These are phyloP conservation scores for Botrytis fragariae DNA, from an alignment of 2,329 filamentous ascomycete genomes.

Conservation along the genomic window DNA sequence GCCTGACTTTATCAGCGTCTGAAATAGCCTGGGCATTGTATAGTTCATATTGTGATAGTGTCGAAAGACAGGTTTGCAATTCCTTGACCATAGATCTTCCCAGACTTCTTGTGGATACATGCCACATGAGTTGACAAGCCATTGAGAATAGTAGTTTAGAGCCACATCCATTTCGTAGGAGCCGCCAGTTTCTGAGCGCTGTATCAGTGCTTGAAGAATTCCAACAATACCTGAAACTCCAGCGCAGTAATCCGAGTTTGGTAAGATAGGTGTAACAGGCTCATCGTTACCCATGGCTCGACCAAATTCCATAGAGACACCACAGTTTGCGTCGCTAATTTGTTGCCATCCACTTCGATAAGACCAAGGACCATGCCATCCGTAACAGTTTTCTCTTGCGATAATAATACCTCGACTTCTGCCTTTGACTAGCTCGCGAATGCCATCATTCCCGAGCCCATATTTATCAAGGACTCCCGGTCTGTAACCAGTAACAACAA, in stretches of 20 bases:
- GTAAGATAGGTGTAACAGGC: constrained; percentile 45
- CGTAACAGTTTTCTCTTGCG: constrained; percentile 47
- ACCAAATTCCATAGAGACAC: constrained; percentile 48
- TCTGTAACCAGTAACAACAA: constrained; percentile 54
- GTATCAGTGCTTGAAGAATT: constrained; percentile 45
- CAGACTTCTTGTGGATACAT: neutral
- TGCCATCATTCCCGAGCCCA: constrained; percentile 43
- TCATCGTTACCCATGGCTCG: constrained; percentile 47
- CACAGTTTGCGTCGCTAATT: constrained; percentile 41
- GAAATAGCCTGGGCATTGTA: neutral
- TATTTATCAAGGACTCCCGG: constrained; percentile 44
- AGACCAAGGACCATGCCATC: constrained; percentile 46
- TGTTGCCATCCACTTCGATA: constrained; percentile 52
- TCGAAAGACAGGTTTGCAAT: neutral
- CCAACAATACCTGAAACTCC: constrained; percentile 43
- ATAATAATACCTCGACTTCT: constrained; percentile 26
- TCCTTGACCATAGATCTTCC: neutral
- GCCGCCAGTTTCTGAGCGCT: constrained; percentile 42
- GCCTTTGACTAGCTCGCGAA: constrained; percentile 36
- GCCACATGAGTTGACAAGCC: constrained; percentile 42
- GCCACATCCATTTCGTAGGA: constrained; percentile 44
- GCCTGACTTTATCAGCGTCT: neutral
- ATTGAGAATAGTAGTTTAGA: constrained; percentile 45
- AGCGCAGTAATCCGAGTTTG: constrained; percentile 47
- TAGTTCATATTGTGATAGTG: neutral